These are phyloP conservation scores for Morella rubra DNA, from an alignment of 306 rosid genomes.

Conservation along the genomic window DNA sequence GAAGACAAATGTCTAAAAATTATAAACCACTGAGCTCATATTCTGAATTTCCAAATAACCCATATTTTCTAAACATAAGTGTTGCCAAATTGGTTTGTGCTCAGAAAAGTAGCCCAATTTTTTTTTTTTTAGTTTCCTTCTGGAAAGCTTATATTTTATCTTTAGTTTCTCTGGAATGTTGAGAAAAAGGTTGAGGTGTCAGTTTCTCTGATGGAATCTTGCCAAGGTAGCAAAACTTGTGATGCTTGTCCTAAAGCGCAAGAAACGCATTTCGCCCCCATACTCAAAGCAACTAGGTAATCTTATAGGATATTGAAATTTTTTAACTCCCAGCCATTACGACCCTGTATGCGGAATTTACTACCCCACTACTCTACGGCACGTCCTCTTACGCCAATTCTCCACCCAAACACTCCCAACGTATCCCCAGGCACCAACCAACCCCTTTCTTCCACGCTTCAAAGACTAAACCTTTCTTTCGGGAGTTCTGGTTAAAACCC, in stretches of 20 bases:
- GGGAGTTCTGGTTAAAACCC: constrained; percentile 17
- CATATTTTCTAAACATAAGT: too few species aligned
- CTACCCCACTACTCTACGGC: constrained; percentile 5
- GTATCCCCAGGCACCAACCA: constrained; percentile 19
- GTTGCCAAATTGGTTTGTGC: not conserved
- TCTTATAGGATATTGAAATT: not conserved
- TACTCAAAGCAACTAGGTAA: constrained; percentile 29
- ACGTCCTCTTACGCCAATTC: not conserved
- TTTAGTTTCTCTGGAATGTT: not conserved
- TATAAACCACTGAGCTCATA: not conserved
- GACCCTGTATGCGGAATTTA: not conserved
- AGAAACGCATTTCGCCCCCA: constrained; percentile 44
- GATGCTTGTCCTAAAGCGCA: constrained; percentile 35
- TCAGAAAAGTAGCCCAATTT: not conserved
- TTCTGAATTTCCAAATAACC: not conserved
- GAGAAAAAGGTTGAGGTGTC: constrained; percentile 9
- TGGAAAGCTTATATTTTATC: not conserved
- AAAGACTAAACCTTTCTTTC: constrained; percentile 20
- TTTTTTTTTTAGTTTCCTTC: not conserved
- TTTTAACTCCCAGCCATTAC: not conserved
- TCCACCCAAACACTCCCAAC: constrained; percentile 15
- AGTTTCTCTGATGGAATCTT: constrained; percentile 17
- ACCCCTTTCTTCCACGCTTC: constrained; percentile 38
- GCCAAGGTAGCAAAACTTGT: constrained; percentile 2
- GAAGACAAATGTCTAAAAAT: not conserved